Base-by-base conservation (phyloP, 805 yeast species). In the Hanseniaspora guilliermondii region DNA sequence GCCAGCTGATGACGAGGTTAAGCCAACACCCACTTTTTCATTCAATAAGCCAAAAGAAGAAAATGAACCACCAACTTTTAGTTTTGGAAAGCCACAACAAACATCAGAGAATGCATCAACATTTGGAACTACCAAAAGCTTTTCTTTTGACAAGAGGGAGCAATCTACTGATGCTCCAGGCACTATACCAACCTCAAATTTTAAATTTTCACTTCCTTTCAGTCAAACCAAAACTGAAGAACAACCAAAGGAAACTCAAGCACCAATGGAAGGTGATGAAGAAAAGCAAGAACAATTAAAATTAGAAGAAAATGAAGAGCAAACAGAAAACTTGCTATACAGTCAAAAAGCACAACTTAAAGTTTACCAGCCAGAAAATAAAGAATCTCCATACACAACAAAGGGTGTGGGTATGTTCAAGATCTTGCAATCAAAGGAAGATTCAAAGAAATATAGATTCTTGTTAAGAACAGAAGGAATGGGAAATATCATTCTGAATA, bases 391-490 rank as follows among this genome's bases (percentile, higher is more conserved):
- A 11, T 86, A 85, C 63, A 74, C 72, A 37, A 69, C 79, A 6
- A 76, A 76, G 58, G 97, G 97, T 12, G 72, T 88, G 2, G 97
- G 97, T 3, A 89, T 83, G 49, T 72, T 88, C 60, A 85, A 87
- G 62, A 72, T 91, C 12, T 71, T 91, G 54, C 79, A 76, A 56
- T 75, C 83, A 61, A 75, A 75, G 50, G 74, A 71, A 1, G 80
- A 83, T 9, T 70, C 72, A 22, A 58, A 64, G 0, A 86, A 86
- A 63, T 65, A 81, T 2, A 79, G 97, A 65, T 69, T 86, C 14
- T 70, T 91, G 37, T 76, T 91, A 21, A 79, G 97, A 62, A 86
- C 96, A 0, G 97, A 89, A 55, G 96, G 96, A 30, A 81, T 87
- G 39, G 83, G 84, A 39, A 77, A 95, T 60, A 81, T 88, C 16